These are phyloP conservation scores for Diospyros lotus DNA, from an alignment of 148 eudicot genomes.

Conservation along the genomic window DNA sequence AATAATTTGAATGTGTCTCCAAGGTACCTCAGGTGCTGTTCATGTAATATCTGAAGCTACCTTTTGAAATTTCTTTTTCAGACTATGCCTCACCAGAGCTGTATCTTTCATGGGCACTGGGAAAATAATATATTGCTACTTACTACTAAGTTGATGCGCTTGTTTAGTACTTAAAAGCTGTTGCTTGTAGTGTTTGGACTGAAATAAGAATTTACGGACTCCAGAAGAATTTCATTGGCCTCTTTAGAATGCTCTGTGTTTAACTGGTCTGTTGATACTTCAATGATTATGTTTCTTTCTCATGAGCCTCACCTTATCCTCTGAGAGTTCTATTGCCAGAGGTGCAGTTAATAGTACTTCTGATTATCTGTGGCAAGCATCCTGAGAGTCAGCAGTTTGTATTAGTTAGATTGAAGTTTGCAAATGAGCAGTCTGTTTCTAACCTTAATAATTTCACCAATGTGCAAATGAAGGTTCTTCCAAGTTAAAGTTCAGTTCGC, in stretches of 20 bases:
- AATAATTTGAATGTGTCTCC: background rate
- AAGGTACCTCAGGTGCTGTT: background rate
- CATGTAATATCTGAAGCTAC: background rate
- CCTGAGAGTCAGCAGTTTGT: background rate
- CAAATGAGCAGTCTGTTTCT: slow-evolving; percentile 3
- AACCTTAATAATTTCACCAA: background rate
- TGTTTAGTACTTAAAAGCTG: slow-evolving; percentile 3
- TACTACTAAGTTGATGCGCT: background rate
- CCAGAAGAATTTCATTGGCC: slow-evolving; percentile 1
- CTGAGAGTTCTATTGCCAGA: background rate
- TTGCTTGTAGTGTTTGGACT: background rate
- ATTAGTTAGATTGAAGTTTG: background rate
- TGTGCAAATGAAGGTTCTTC: background rate
- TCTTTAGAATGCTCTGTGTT: slow-evolving; percentile 2
- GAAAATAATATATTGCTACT: background rate
- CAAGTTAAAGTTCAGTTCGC: background rate
- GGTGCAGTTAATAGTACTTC: background rate
- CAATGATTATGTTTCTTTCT: background rate
- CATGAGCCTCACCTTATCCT: background rate
- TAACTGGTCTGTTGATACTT: background rate
- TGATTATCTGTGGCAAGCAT: background rate
- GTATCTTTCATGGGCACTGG: background rate
- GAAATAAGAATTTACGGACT: background rate
- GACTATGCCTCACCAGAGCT: background rate
- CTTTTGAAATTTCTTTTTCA: background rate